These are phyloP conservation scores for Cryptosporidium parvum DNA, from an alignment of 169 alveolate species.

Conservation along the genomic window DNA sequence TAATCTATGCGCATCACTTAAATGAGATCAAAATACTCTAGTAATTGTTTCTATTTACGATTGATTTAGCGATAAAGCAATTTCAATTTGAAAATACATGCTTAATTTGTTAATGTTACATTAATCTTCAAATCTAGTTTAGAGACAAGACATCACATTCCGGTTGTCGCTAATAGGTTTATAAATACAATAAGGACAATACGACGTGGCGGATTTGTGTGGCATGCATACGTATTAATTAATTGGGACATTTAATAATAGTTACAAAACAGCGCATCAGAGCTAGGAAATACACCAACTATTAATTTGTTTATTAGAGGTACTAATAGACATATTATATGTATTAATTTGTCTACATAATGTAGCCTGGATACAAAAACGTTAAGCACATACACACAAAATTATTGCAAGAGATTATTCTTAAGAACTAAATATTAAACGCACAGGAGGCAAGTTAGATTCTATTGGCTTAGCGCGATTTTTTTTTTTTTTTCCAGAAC, in stretches of 20 bases:
- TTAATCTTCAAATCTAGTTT: not conserved
- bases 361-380: slow-evolving; percentile 25
- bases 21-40: not conserved
- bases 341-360: slow-evolving; percentile 51
- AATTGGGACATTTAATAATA: not conserved
- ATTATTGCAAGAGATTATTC: slow-evolving; percentile 10
- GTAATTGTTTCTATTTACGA: not conserved
- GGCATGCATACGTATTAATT: slow-evolving; percentile 64
- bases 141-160: not conserved
- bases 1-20: not conserved
- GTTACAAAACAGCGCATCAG: not conserved
- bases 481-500: not conserved
- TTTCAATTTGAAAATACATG: not conserved
- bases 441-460: slow-evolving; percentile 27
- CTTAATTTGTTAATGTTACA: not conserved
- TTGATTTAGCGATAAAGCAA: not conserved
- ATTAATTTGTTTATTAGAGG: not conserved
- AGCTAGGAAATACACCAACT: not conserved
- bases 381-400: slow-evolving; percentile 27
- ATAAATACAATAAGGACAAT: not conserved
- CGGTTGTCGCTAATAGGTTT: not conserved
- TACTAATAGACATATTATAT: slow-evolving; percentile 33
- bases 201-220: slow-evolving; percentile 76
- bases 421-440: not conserved
- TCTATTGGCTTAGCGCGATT: slow-evolving; percentile 4